phyloP scores from a whole-genome alignment of 179 eudicot genomes.

The Spinacia oleracea region DNA sequence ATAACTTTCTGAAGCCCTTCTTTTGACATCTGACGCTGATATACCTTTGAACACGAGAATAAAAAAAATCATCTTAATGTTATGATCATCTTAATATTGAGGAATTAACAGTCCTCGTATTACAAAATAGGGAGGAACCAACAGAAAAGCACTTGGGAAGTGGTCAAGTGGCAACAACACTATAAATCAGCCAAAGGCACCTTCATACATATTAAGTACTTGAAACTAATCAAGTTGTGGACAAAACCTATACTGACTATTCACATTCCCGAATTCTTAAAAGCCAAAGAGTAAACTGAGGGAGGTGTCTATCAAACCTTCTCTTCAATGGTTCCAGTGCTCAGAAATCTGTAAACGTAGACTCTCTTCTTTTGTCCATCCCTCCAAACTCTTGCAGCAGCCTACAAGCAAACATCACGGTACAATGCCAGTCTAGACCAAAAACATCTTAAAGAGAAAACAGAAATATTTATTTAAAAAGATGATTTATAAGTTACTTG shows the following conservation, averaged over 20 bases:
- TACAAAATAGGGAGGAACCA: neutral
- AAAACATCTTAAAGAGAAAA: constrained; percentile 3
- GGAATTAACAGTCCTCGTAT: constrained; percentile 11
- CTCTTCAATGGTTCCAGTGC: constrained; percentile 98
- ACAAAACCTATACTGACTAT: neutral
- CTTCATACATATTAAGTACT: neutral
- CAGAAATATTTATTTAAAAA: neutral
- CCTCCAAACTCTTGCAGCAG: constrained; percentile 99
- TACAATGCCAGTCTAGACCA: constrained; percentile 13
- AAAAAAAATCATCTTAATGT: constrained; percentile 3
- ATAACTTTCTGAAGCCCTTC: constrained; percentile 99
- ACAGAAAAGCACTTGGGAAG: neutral
- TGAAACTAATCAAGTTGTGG: neutral
- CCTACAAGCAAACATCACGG: constrained; percentile 43
- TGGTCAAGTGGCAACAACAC: too few relatives aligned
- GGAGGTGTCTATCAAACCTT: constrained; percentile 50
- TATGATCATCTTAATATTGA: neutral
- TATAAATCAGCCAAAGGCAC: constrained; percentile 9
- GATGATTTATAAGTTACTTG: constrained; percentile 53
- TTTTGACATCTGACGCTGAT: constrained; percentile 99
- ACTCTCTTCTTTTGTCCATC: constrained; percentile 99
- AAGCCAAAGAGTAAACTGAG: constrained; percentile 6
- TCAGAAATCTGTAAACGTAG: constrained; percentile 89
- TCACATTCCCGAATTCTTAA: neutral
- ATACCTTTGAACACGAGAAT: constrained; percentile 57